A percentile compares a stretch with the other conserved stretches of the same genome.
These are phyloP conservation scores for Spirogloea muscicola DNA, from an alignment of 139 green algal genomes.

Conservation along the genomic window DNA sequence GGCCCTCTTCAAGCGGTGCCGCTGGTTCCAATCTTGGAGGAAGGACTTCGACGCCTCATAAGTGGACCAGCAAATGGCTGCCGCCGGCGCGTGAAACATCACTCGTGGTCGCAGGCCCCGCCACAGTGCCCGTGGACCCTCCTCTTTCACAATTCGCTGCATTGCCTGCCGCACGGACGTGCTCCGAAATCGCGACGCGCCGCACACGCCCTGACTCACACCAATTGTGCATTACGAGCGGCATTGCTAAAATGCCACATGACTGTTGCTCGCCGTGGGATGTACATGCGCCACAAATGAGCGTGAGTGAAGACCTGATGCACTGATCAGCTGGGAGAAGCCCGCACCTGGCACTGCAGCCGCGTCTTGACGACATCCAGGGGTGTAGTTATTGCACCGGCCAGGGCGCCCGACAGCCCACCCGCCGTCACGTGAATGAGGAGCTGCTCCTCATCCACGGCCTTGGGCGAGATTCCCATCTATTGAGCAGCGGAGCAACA, in stretches of 20 bases:
- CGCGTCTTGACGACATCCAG: conserved; percentile 91
- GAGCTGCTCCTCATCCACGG: conserved; percentile 40
- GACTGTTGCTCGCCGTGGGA: too few species aligned
- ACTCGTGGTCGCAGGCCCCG: conserved; percentile 77
- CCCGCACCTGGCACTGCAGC: conserved; percentile 61
- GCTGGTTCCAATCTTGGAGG: conserved; percentile 7
- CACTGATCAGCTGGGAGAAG: too few species aligned
- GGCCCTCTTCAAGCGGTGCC: too few species aligned
- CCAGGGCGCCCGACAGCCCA: conserved; percentile 65
- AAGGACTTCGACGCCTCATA: conserved; percentile 87
- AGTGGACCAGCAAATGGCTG: conserved; percentile 90
- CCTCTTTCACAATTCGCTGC: conserved; percentile 67
- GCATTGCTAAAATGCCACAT: too few species aligned
- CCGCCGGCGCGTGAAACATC: conserved; percentile 89
- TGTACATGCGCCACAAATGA: too few species aligned
- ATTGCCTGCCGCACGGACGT: conserved; percentile 45
- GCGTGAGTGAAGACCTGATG: too few species aligned
- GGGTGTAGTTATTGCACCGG: conserved; percentile 75
- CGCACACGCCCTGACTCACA: conserved; percentile 19
- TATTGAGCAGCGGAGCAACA: too few species aligned
- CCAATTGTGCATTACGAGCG: background rate
- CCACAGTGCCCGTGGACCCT: conserved; percentile 74
- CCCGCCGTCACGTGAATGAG: conserved; percentile 53
- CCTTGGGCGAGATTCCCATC: too few species aligned
- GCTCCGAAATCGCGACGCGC: conserved; percentile 19